A percentile compares a stretch with the other conserved stretches of the same genome.
Evolutionary conservation across 169 alveolate species (phyloP).

Genomic region (Cryptosporidium sp.): DNA sequence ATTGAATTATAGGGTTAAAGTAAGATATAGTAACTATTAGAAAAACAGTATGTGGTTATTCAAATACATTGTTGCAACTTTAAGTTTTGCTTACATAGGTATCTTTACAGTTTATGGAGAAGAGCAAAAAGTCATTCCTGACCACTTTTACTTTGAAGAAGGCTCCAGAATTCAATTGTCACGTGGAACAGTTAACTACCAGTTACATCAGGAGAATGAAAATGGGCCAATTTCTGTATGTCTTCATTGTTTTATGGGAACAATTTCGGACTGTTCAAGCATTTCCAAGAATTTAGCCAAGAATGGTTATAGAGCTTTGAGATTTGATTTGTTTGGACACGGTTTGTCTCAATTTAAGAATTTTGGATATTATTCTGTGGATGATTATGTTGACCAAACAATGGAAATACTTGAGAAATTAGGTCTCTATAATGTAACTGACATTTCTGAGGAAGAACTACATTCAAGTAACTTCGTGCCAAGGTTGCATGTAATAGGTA

Average conservation of each 20-base stretch:
- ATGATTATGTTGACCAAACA: slow-evolving; percentile 68
- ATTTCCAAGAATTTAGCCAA: slow-evolving; percentile 36
- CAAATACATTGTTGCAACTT: neutral
- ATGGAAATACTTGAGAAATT: slow-evolving; percentile 60
- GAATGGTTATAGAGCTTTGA: slow-evolving; percentile 55
- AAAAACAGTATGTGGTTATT: neutral
- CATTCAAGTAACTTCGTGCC: slow-evolving; percentile 1
- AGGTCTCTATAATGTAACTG: slow-evolving; percentile 25
- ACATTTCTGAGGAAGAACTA: slow-evolving; percentile 3
- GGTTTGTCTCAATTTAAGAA: slow-evolving; percentile 41
- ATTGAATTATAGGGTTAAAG: neutral
- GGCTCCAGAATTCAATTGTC: slow-evolving; percentile 12
- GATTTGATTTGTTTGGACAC: slow-evolving; percentile 70
- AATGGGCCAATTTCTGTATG: slow-evolving; percentile 46
- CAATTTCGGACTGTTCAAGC: slow-evolving; percentile 58
- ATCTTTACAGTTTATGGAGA: neutral
- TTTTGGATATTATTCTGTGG: slow-evolving; percentile 45
- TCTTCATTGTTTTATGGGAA: slow-evolving; percentile 68
- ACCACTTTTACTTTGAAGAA: slow-evolving; percentile 43
- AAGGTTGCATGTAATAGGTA: slow-evolving; percentile 47
- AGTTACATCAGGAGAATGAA: neutral
- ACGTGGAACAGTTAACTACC: slow-evolving; percentile 41
- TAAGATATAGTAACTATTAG: neutral
- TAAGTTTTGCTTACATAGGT: neutral
- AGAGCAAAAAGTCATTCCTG: slow-evolving; percentile 45